Base-by-base conservation (phyloP, 2,329 filamentous ascomycete genomes). In the Nectriaceae sp. region DNA sequence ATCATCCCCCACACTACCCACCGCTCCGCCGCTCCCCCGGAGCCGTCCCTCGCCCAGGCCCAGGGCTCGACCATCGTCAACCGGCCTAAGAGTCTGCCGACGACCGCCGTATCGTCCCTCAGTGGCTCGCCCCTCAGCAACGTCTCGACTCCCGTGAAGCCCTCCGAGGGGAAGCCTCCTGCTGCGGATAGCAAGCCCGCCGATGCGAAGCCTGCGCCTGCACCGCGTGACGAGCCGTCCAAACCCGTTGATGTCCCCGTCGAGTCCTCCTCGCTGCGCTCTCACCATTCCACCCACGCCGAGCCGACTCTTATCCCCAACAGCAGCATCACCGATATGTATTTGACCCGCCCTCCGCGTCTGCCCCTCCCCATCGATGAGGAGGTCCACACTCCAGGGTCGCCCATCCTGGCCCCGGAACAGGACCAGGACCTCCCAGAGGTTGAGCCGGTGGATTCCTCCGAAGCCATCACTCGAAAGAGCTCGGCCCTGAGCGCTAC, bases 351-450 rank as follows among this genome's bases (percentile, higher is more conserved):
- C n/a, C 93, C 93, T 39, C 93, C 93, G 42, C 87, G 93, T 52
- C 77, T 97, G 62, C 93, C 93, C 49, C 82, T 97, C 50, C 92
- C 93, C 46, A 97, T 97, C 61, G 91, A 95, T 62, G 90, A 97
- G 75, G 91, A 96, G 67, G 81, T 89, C 13, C 87, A 94, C 60
- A 90, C 88, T 1, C 93, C 93, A 2, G 92, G 92, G 21, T 97
- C 92, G 38, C 93, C 93, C 45, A 93, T 96, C 55, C 82, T 93
- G 53, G 84, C 87, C 5, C 82, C 90, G 2, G 78, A 85, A 21
- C 87, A 90, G 65, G 68, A 67, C 42, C 77, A 75, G 52, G 70
- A 69, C 3, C 65, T 85, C 52, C 80, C 79, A 5, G 76, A 82
- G 44, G 67, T 78, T n/a, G 72, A 79, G 36, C 67, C 72, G 10